A percentile compares a stretch with the other conserved stretches of the same genome.
Conservation (phyloP, 1,139 yeast genomes). For the Sugiyamaella pinicola region DNA sequence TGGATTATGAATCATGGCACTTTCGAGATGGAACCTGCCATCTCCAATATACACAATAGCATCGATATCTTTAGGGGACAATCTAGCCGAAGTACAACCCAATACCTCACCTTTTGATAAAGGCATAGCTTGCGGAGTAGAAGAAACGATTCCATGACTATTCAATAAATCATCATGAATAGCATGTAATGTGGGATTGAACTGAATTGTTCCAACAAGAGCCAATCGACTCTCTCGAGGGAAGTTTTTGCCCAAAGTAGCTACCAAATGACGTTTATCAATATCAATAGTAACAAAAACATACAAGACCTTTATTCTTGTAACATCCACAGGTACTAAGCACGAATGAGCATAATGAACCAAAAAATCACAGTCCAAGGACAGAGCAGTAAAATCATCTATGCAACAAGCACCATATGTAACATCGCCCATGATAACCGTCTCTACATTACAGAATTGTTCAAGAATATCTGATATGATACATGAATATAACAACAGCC, state of each 20-base stretch:
- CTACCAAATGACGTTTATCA: constrained; percentile 77
- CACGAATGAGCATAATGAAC: constrained; percentile 98
- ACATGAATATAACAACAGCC: constrained; percentile 81
- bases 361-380: constrained; percentile 89
- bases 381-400: constrained; percentile 92
- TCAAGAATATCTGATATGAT: constrained; percentile 87
- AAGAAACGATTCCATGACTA: constrained; percentile 45
- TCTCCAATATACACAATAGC: constrained; percentile 94
- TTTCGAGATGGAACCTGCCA: constrained; percentile 93
- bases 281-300: constrained; percentile 94
- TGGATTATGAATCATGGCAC: constrained; percentile 97
- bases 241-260: constrained; percentile 75
- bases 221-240: constrained; percentile 65
- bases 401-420: constrained; percentile 99
- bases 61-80: constrained; percentile 49
- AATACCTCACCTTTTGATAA: constrained; percentile 93
- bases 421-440: constrained; percentile 97
- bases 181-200: constrained; percentile 90
- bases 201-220: constrained; percentile 92
- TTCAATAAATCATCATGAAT: constrained; percentile 55
- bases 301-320: constrained; percentile 84
- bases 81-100: constrained; percentile 91
- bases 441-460: constrained; percentile 85
- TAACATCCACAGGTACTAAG: constrained; percentile 90
- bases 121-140: constrained; percentile 92